A percentile compares a stretch with the other conserved stretches of the same genome.
Conservation (phyloP, 306 rosid genomes). For the Boehmeria nivea region DNA sequence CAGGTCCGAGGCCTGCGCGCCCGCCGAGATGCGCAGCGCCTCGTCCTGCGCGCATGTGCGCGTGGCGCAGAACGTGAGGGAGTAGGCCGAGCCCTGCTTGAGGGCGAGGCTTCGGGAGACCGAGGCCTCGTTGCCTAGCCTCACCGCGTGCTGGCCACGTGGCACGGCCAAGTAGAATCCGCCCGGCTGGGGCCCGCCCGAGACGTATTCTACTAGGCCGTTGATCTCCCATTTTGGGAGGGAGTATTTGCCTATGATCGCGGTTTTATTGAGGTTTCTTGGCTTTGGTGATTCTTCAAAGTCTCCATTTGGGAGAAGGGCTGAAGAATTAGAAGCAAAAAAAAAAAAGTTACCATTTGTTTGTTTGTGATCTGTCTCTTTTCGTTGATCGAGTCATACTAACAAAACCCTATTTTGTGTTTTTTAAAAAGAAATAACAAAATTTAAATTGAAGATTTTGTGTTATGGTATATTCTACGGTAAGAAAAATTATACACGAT, state of each 20-base stretch:
- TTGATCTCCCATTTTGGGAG: constrained; percentile 58
- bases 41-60: constrained; percentile 60
- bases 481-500: too few species aligned
- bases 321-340: constrained; percentile 1
- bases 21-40: constrained; percentile 20
- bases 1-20: constrained; percentile 26
- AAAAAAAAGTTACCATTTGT: background rate
- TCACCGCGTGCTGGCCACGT: constrained; percentile 43
- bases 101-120: constrained; percentile 36
- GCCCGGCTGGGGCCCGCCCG: constrained; percentile 56
- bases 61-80: constrained; percentile 45
- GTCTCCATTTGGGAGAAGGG: constrained; percentile 44
- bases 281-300: constrained; percentile 39
- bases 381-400: too few species aligned
- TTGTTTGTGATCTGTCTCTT: too few species aligned
- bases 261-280: constrained; percentile 40
- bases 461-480: too few species aligned
- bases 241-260: constrained; percentile 37
- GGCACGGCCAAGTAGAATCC: constrained; percentile 41
- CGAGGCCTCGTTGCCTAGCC: constrained; percentile 51
- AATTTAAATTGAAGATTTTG: too few species aligned
- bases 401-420: too few species aligned
- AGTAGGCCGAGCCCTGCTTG: constrained; percentile 24
- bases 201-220: constrained; percentile 45
- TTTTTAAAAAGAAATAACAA: too few species aligned